phyloP scores from a whole-genome alignment of 148 eudicot species.

The Diospyros kaki region DNA sequence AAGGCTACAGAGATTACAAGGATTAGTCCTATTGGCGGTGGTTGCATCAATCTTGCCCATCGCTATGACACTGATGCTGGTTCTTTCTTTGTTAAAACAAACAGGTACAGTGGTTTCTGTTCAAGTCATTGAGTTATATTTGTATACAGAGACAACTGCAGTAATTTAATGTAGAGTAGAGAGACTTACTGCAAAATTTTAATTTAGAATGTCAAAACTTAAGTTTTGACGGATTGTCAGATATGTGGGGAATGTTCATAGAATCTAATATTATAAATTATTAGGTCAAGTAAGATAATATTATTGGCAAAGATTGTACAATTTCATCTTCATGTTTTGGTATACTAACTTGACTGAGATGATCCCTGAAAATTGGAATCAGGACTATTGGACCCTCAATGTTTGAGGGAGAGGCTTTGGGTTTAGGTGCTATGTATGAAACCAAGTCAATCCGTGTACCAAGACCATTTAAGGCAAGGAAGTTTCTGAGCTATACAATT shows the following conservation, averaged over 20 bases:
- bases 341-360: conserved; percentile 13
- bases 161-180: background rate
- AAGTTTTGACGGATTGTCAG: background rate
- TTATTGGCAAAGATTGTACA: background rate
- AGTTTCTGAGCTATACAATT: background rate
- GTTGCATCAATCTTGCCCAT: conserved; percentile 85
- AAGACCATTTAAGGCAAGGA: conserved; percentile 71
- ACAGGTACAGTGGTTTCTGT: conserved; percentile 40
- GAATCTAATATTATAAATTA: background rate
- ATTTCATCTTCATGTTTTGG: background rate
- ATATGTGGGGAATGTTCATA: background rate
- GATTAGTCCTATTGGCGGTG: conserved; percentile 81
- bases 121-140: background rate
- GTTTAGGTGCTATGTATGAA: conserved; percentile 80
- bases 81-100: conserved; percentile 88
- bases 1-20: conserved; percentile 70
- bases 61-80: conserved; percentile 90
- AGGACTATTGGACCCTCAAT: conserved; percentile 80
- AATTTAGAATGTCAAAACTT: background rate
- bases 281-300: background rate
- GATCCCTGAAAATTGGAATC: conserved; percentile 21
- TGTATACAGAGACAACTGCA: background rate
- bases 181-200: background rate
- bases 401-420: conserved; percentile 98
- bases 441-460: conserved; percentile 86